phyloP scores from a whole-genome alignment of 2,329 filamentous ascomycete species.

The Xylariomycetidae sp. region DNA sequence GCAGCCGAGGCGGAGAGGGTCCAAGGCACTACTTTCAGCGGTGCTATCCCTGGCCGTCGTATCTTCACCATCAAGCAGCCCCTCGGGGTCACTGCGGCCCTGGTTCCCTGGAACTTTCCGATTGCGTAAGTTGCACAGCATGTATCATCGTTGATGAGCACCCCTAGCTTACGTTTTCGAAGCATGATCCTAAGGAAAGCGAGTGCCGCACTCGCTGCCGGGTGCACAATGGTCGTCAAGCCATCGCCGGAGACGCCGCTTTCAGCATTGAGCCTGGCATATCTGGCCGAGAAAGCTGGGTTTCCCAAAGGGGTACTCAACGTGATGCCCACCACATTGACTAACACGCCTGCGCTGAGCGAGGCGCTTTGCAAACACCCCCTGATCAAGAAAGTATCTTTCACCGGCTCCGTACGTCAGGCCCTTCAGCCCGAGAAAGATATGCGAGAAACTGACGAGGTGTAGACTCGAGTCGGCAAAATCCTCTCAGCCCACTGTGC shows the following conservation, averaged over 20 bases:
- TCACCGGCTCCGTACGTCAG: slow-evolving; percentile 53
- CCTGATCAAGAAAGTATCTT: slow-evolving; percentile 61
- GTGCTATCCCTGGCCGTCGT: slow-evolving; percentile 57
- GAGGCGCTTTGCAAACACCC: slow-evolving; percentile 43
- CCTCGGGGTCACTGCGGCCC: slow-evolving; percentile 61
- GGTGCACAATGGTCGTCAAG: slow-evolving; percentile 71
- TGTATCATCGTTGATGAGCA: background rate
- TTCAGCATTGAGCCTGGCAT: slow-evolving; percentile 48
- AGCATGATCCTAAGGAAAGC: slow-evolving; percentile 62
- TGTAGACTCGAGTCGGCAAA: slow-evolving; percentile 61
- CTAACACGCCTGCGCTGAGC: slow-evolving; percentile 39
- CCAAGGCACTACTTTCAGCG: slow-evolving; percentile 55
- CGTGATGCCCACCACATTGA: slow-evolving; percentile 40
- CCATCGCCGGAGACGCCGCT: slow-evolving; percentile 65
- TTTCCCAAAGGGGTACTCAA: slow-evolving; percentile 69
- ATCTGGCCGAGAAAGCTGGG: slow-evolving; percentile 61
- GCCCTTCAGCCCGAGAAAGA: background rate
- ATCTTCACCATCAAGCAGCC: slow-evolving; percentile 72
- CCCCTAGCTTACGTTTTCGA: background rate
- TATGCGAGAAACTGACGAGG: slow-evolving; percentile 3
- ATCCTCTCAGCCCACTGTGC: slow-evolving; percentile 61
- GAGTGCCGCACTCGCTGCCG: slow-evolving; percentile 63
- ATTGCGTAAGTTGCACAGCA: slow-evolving; percentile 39
- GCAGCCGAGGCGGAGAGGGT: slow-evolving; percentile 16
- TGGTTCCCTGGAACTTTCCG: slow-evolving; percentile 70